These are phyloP conservation scores for Periconia sp. DNA, from an alignment of 2,329 filamentous ascomycete species.

Conservation along the genomic window DNA sequence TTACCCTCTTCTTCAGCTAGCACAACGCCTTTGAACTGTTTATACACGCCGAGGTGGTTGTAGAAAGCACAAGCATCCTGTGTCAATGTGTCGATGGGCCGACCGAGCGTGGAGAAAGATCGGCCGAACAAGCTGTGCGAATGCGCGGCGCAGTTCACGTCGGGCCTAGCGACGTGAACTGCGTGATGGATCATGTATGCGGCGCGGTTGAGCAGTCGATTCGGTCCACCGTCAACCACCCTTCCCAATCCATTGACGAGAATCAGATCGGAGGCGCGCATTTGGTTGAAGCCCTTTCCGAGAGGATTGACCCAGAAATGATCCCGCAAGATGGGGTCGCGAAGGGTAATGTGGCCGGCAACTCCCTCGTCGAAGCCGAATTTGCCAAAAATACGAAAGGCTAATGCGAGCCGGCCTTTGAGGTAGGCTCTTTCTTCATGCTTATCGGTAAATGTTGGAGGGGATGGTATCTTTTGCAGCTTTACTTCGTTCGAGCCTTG, in stretches of 20 bases:
- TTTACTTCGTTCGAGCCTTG: too few relatives aligned
- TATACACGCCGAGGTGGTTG: conserved; percentile 36
- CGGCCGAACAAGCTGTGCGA: too few relatives aligned
- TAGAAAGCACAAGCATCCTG: conserved; percentile 48
- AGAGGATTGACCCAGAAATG: conserved; percentile 10
- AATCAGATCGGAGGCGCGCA: not conserved
- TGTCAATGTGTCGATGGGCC: too few relatives aligned
- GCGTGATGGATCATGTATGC: conserved; percentile 48
- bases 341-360: conserved; percentile 42
- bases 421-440: conserved; percentile 40
- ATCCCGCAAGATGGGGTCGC: conserved; percentile 4
- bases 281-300: conserved; percentile 3
- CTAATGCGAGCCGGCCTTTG: conserved; percentile 46
- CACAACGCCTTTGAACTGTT: conserved; percentile 38
- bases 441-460: too few relatives aligned
- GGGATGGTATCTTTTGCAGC: too few relatives aligned
- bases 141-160: too few relatives aligned
- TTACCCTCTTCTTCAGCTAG: conserved; percentile 43
- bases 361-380: conserved; percentile 32
- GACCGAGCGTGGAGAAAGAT: too few relatives aligned
- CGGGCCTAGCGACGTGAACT: conserved; percentile 30
- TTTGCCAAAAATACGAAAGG: conserved; percentile 30
- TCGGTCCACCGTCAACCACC: conserved; percentile 23
- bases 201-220: conserved; percentile 45
- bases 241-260: conserved; percentile 2